A percentile compares a stretch with the other conserved stretches of the same genome.
Conservation (phyloP, 345 rosid species). For the Rhodamnia argentea region DNA sequence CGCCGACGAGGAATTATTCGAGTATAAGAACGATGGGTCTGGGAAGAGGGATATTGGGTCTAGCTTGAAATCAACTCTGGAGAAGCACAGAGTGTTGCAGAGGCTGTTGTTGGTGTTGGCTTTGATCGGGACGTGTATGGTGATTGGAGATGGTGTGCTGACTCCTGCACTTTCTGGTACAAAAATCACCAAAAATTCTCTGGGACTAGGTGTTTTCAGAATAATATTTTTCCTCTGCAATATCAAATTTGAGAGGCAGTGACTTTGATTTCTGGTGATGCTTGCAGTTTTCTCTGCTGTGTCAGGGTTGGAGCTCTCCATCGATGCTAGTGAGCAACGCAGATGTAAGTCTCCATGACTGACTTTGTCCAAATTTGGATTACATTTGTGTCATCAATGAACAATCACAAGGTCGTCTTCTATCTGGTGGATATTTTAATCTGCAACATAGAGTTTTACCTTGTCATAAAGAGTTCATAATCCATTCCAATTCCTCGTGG, state of each 20-base stretch:
- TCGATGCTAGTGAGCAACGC: conserved; percentile 10
- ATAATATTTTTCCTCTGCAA: not conserved
- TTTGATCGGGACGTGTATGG: conserved; percentile 40
- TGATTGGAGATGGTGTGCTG: conserved; percentile 41
- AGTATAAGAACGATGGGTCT: conserved; percentile 19
- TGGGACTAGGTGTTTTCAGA: not conserved
- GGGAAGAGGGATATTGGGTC: conserved; percentile 2
- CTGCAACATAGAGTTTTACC: not conserved
- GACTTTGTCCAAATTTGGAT: not conserved
- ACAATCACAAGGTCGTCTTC: not conserved
- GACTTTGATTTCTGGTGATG: not conserved
- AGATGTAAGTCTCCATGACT: conserved; percentile 5
- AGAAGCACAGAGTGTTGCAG: conserved; percentile 19
- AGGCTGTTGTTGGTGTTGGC: conserved; percentile 24
- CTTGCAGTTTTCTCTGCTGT: conserved; percentile 28
- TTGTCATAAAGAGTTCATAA: not conserved
- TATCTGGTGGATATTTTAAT: not conserved
- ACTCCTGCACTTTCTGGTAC: conserved; percentile 44
- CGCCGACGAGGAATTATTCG: conserved; percentile 32
- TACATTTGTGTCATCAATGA: not conserved
- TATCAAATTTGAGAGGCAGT: not conserved
- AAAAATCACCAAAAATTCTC: not conserved
- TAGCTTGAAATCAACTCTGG: conserved; percentile 23
- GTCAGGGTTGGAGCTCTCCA: conserved; percentile 21
- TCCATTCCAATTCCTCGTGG: not conserved